These are phyloP conservation scores for Colletotrichum australisinense DNA, from an alignment of 2,329 filamentous ascomycete species.

Conservation along the genomic window DNA sequence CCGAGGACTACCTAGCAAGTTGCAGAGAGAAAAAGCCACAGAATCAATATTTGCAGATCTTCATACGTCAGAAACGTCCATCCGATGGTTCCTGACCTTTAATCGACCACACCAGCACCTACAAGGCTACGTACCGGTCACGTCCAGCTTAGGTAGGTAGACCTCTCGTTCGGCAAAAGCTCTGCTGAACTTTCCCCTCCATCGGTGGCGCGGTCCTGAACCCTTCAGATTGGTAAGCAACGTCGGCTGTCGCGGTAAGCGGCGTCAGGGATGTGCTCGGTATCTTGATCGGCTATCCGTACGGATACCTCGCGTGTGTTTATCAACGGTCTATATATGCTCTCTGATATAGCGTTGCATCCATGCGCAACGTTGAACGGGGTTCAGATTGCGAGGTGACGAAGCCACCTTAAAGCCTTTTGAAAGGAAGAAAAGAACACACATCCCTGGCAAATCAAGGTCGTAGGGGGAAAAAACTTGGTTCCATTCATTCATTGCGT, in stretches of 20 bases:
- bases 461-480: background rate
- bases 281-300: slow-evolving; percentile 11
- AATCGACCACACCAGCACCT: background rate
- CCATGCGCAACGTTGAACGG: background rate
- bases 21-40: no score
- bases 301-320: background rate
- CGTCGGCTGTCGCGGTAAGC: slow-evolving; percentile 15
- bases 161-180: background rate
- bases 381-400: background rate
- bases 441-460: background rate
- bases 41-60: slow-evolving; percentile 19
- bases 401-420: background rate
- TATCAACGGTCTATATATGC: background rate
- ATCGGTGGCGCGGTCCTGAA: background rate
- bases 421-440: background rate
- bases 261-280: background rate
- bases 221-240: slow-evolving; percentile 12
- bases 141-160: no score
- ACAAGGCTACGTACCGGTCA: no score
- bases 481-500: background rate
- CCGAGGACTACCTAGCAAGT: background rate
- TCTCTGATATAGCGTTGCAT: background rate
- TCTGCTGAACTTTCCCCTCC: background rate
- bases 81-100: background rate
- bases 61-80: background rate